These are phyloP conservation scores for Naganishia randhawae DNA, from an alignment of 768 basidiomycete species.

Conservation along the genomic window DNA sequence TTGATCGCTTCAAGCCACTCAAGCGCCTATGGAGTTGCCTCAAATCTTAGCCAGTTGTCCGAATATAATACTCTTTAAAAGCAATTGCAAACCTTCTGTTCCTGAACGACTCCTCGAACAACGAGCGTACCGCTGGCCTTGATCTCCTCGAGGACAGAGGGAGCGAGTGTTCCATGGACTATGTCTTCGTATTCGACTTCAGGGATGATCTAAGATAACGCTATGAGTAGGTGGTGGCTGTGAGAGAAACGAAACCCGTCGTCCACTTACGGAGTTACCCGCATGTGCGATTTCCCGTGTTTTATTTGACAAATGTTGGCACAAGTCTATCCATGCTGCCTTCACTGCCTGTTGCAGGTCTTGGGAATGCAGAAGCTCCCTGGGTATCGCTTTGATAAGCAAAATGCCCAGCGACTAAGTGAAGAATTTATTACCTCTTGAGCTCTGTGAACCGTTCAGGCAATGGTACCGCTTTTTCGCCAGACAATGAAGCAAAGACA, in stretches of 20 bases:
- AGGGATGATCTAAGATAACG: constrained; percentile 51
- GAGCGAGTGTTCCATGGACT: constrained; percentile 18
- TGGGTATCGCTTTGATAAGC: background rate
- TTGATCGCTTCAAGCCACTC: constrained; percentile 54
- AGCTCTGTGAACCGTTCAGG: constrained; percentile 61
- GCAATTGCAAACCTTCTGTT: constrained; percentile 30
- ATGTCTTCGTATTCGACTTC: constrained; percentile 51
- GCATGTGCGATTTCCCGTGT: constrained; percentile 56
- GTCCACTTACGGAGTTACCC: constrained; percentile 55
- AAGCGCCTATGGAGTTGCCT: constrained; percentile 8
- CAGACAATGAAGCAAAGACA: constrained; percentile 56
- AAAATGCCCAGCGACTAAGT: background rate
- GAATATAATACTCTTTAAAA: background rate
- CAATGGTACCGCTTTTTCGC: constrained; percentile 52
- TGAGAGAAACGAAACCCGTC: background rate
- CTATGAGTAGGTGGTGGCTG: background rate
- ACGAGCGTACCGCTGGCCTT: constrained; percentile 60
- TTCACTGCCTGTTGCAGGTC: constrained; percentile 34
- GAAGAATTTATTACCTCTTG: constrained; percentile 53
- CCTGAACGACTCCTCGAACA: constrained; percentile 59
- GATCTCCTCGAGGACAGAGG: constrained; percentile 47
- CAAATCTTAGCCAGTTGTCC: background rate
- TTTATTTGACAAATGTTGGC: constrained; percentile 36
- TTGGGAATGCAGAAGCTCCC: constrained; percentile 36
- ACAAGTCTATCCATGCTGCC: constrained; percentile 37